Percentiles rank a stretch among this genome's conserved stretches.
These are phyloP conservation scores for Pochonia chlamydosporia DNA, from an alignment of 2,329 filamentous ascomycete species.

Conservation along the genomic window DNA sequence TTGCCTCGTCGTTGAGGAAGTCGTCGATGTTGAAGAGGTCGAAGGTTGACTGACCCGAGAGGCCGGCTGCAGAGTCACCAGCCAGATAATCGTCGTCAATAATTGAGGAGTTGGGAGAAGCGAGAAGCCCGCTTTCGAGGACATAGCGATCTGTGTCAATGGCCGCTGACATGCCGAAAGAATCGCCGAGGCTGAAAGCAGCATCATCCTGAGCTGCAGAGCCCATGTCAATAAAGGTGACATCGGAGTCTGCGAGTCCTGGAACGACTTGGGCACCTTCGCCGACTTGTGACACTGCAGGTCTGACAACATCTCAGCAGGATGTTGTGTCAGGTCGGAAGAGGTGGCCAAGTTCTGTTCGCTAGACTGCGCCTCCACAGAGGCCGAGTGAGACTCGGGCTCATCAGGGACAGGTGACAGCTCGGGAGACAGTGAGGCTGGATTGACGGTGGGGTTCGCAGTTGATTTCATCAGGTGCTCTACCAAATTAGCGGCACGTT, in stretches of 20 bases:
- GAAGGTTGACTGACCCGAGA: constrained; percentile 33
- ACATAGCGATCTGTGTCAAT: constrained; percentile 68
- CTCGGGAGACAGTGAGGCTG: constrained; percentile 54
- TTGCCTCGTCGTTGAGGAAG: constrained; percentile 49
- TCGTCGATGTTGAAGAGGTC: constrained; percentile 47
- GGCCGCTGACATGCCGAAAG: constrained; percentile 63
- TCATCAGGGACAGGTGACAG: constrained; percentile 46
- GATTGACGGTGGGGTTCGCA: constrained; percentile 50
- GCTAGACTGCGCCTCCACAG: constrained; percentile 14
- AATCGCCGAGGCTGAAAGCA: constrained; percentile 63
- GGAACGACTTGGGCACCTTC: constrained; percentile 47
- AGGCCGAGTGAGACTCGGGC: constrained; percentile 7
- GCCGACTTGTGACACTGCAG: constrained; percentile 99
- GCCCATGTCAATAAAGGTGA: constrained; percentile 35
- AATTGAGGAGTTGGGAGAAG: constrained; percentile 63
- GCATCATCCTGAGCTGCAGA: constrained; percentile 53
- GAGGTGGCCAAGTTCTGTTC: constrained; percentile 37
- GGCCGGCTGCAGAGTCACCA: constrained; percentile 51
- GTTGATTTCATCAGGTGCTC: constrained; percentile 36
- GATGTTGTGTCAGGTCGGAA: constrained; percentile 99
- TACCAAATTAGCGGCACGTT: constrained; percentile 29
- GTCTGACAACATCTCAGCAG: constrained; percentile 99
- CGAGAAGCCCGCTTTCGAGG: constrained; percentile 70
- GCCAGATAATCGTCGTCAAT: constrained; percentile 62
- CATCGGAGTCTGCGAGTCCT: constrained; percentile 34